These are phyloP conservation scores for Talaromyces ruber DNA, from an alignment of 495 filamentous ascomycete genomes.

Conservation along the genomic window DNA sequence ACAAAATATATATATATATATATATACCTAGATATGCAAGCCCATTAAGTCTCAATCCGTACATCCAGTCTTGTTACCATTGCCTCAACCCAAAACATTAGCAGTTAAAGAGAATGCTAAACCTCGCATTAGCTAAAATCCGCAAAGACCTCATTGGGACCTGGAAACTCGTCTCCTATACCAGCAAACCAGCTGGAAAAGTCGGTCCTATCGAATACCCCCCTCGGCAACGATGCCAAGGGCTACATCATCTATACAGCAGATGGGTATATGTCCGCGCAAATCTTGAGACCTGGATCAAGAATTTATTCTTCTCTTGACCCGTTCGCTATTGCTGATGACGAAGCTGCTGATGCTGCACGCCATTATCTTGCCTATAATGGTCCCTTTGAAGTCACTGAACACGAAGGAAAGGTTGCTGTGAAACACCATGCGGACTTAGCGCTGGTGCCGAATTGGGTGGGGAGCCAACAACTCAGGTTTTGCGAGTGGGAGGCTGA, in stretches of 20 bases:
- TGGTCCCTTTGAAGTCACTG: conserved; percentile 10
- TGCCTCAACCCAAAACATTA: background rate
- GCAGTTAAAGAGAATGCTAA: background rate
- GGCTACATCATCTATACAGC: conserved; percentile 21
- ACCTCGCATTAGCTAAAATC: background rate
- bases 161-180: background rate
- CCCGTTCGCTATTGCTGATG: conserved; percentile 8
- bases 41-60: background rate
- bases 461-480: background rate
- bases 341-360: conserved; percentile 18
- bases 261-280: conserved; percentile 22
- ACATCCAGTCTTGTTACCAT: background rate
- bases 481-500: background rate
- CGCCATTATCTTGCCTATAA: conserved; percentile 17
- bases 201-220: conserved; percentile 7
- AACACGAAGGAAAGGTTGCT: background rate
- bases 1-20: background rate
- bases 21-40: no score
- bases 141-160: background rate
- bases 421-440: background rate
- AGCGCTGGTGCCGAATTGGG: background rate
- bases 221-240: conserved; percentile 13
- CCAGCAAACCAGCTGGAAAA: background rate
- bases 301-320: conserved; percentile 12
- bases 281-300: conserved; percentile 18